phyloP scores from a whole-genome alignment of 2,329 filamentous ascomycete species.

The Hymenoscyphus fraxineus region DNA sequence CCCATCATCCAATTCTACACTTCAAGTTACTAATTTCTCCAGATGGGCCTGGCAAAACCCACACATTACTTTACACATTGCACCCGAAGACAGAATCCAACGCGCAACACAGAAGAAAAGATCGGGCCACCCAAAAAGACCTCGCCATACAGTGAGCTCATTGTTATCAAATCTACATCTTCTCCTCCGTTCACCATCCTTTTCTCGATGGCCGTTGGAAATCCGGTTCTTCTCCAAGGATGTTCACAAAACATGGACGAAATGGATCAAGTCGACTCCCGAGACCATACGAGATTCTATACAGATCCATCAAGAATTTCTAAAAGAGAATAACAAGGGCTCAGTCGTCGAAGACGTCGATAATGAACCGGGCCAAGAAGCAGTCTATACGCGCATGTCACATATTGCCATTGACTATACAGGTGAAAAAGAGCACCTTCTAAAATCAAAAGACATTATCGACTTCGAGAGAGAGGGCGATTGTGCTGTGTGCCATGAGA shows the following conservation, averaged over 20 bases:
- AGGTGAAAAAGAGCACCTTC: constrained; percentile 50
- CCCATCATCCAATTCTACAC: neutral
- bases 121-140: constrained; percentile 53
- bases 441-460: constrained; percentile 52
- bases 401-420: constrained; percentile 53
- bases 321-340: neutral
- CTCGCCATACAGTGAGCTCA: constrained; percentile 58
- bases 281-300: constrained; percentile 26
- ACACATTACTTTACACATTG: constrained; percentile 75
- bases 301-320: constrained; percentile 27
- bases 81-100: constrained; percentile 56
- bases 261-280: constrained; percentile 46
- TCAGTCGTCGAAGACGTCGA: constrained; percentile 5
- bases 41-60: constrained; percentile 93
- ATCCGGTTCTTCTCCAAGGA: constrained; percentile 75
- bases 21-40: neutral
- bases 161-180: constrained; percentile 78
- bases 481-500: constrained; percentile 50
- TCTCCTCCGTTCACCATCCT: constrained; percentile 74
- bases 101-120: constrained; percentile 48
- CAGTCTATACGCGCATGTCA: constrained; percentile 46
- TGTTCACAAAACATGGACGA: constrained; percentile 65
- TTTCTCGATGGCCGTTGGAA: constrained; percentile 76
- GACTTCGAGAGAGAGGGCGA: constrained; percentile 53
- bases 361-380: constrained; percentile 14